Conservation (phyloP, 345 rosid genomes). For the Brassica nigra region DNA sequence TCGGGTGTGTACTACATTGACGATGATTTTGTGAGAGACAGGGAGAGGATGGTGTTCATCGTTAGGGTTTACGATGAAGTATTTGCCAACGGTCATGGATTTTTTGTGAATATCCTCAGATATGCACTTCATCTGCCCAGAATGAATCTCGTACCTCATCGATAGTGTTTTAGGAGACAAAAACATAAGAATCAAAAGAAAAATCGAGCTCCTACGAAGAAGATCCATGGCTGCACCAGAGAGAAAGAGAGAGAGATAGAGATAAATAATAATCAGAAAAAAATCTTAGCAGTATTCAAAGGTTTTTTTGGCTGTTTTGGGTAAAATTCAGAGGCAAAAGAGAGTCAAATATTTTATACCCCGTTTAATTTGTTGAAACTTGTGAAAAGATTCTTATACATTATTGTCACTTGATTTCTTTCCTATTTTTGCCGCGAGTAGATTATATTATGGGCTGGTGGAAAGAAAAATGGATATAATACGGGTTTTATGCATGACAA, state of each 20-base stretch:
- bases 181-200: conserved; percentile 36
- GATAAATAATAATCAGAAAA: not conserved
- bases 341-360: conserved; percentile 4
- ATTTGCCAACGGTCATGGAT: conserved; percentile 77
- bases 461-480: no score
- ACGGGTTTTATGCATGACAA: no score
- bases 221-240: conserved; percentile 24
- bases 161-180: conserved; percentile 47
- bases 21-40: conserved; percentile 62
- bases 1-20: conserved; percentile 52
- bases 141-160: conserved; percentile 66
- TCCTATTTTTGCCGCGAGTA: not conserved
- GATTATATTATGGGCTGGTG: no score
- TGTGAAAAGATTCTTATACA: conserved; percentile 8
- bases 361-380: conserved; percentile 45
- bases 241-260: not conserved
- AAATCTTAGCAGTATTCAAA: not conserved
- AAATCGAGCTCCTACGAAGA: not conserved
- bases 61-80: conserved; percentile 67
- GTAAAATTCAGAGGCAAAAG: not conserved
- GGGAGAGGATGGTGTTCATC: conserved; percentile 62
- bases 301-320: conserved; percentile 13
- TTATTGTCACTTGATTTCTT: not conserved
- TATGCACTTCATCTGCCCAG: conserved; percentile 73
- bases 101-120: conserved; percentile 69